Evolutionary conservation across 495 filamentous ascomycete genomes (phyloP), one percentile per base, ranked within the genome.

Genomic region (Aspergillus panamensis): DNA sequence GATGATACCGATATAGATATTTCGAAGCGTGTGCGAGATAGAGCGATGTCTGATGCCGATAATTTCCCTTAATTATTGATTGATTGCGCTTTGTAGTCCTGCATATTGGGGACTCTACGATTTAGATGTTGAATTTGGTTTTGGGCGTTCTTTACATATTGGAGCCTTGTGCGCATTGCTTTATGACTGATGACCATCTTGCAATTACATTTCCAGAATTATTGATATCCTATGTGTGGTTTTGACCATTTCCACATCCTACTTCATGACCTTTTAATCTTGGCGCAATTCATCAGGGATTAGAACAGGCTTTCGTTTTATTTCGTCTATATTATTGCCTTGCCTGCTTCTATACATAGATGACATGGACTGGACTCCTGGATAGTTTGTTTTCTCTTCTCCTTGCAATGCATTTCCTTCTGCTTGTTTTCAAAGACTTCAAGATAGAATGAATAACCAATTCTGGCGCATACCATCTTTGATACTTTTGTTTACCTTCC

Each of bases 1-100:
- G 84, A 88, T 55, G 86, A 91, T 42, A 74, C 66, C 25, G 84
- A 85, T 63, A 72, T 78, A 3, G 80, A 84, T n/a, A 65, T 81
- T n/a, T 63, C 69, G 19, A 75, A 72, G 59, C 69, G 77, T 37
- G 56, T 71, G 58, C 73, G 68, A 48, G 67, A 70, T 14, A 65
- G 72, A 59, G 61, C 66, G 35, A 59, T 67, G 25, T 71, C 68
- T 9, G 65, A 71, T 54, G 62, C 59, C 7, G 61, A 69, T 35
- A 55, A 39, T 47, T 10, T 47, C 8, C 56, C 56, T 21, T 33
- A 33, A 37, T 33, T 19, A 29, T 35, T 21, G 29, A 45, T 14
- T 42, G 33, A 48, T 16, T 29, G 8, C 43, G 16, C 14, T 48
- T 48, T 44, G 43, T 21, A 3, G 30, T 19, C 37, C 1, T 21